phyloP scores from a whole-genome alignment of 192 early-diverging fungal genomes.

The Rhizoclosmatium globosum region DNA sequence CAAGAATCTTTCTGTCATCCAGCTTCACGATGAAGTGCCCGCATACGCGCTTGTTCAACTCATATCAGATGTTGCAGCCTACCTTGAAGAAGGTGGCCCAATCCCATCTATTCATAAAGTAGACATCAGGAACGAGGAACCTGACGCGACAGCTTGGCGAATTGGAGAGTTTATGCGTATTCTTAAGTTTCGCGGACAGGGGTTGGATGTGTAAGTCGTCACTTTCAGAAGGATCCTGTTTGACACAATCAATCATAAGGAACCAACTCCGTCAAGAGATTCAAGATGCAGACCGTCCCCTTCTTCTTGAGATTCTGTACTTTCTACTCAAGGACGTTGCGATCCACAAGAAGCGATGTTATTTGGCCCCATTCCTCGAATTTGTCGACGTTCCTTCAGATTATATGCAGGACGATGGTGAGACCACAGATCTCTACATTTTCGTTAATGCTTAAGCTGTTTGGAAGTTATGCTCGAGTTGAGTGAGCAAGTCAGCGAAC shows the following conservation, averaged over 20 bases:
- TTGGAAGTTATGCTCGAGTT: constrained; percentile 57
- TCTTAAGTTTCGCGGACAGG: constrained; percentile 56
- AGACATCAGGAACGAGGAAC: constrained; percentile 56
- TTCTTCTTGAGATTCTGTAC: constrained; percentile 49
- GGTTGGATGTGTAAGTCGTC: constrained; percentile 40
- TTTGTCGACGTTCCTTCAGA: constrained; percentile 61
- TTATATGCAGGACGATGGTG: constrained; percentile 63
- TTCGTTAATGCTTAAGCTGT: background rate
- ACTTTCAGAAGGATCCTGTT: background rate
- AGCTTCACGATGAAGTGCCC: constrained; percentile 65
- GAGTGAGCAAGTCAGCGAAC: constrained; percentile 48
- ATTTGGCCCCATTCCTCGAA: constrained; percentile 61
- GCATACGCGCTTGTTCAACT: constrained; percentile 51
- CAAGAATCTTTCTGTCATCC: constrained; percentile 55
- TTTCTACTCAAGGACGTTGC: constrained; percentile 60
- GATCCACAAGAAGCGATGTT: constrained; percentile 64
- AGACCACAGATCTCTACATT: background rate
- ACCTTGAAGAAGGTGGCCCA: constrained; percentile 52
- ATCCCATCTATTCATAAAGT: constrained; percentile 38
- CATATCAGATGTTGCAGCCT: constrained; percentile 55
- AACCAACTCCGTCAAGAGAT: constrained; percentile 45
- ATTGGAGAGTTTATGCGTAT: constrained; percentile 57
- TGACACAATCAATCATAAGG: background rate
- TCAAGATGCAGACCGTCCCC: constrained; percentile 43
- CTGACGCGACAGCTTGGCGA: constrained; percentile 55